phyloP scores from a whole-genome alignment of 345 rosid genomes.

The Citrus trifoliata region DNA sequence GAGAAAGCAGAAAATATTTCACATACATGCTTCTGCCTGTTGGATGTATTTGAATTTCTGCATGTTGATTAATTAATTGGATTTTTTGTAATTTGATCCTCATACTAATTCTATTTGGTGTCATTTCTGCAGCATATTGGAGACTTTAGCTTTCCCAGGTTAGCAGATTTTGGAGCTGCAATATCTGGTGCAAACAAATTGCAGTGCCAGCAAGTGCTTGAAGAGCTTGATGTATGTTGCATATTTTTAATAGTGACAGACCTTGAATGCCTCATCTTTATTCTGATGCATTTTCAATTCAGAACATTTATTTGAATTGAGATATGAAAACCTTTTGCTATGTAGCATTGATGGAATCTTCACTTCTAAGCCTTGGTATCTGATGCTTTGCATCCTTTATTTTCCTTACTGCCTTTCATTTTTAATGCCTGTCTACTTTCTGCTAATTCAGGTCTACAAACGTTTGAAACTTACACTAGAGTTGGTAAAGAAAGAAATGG shows the following conservation, averaged over 20 bases:
- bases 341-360: background rate
- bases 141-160: conserved; percentile 79
- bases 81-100: background rate
- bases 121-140: conserved; percentile 79
- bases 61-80: background rate
- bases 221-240: conserved; percentile 92
- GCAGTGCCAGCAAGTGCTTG: conserved; percentile 89
- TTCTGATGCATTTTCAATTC: background rate
- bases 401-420: background rate
- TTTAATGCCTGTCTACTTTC: background rate
- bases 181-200: conserved; percentile 90
- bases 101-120: background rate
- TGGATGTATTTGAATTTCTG: background rate
- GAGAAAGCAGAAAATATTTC: background rate
- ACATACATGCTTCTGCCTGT: background rate
- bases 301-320: background rate
- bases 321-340: background rate
- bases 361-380: background rate
- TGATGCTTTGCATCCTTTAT: background rate
- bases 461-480: conserved; percentile 84
- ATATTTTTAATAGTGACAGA: background rate
- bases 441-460: conserved; percentile 63
- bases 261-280: background rate
- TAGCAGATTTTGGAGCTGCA: conserved; percentile 99
- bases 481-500: conserved; percentile 94